Evolutionary conservation across 2,329 filamentous ascomycete species (phyloP).

Genomic region (Didymellaceae sp.): DNA sequence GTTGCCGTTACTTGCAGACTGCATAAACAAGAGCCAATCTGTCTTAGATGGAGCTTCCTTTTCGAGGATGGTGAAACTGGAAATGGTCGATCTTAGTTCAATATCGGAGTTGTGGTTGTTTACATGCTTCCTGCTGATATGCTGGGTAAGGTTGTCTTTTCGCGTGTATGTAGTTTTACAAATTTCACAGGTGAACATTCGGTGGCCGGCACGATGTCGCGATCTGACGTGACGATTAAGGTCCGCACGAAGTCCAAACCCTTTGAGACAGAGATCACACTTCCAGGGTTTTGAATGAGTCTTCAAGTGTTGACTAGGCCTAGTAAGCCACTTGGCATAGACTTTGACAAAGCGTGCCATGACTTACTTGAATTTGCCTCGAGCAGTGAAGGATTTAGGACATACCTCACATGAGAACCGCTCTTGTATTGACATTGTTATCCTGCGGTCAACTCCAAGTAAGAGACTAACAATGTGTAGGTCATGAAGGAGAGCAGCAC

Average conservation of each 20-base stretch:
- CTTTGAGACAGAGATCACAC: constrained; percentile 3
- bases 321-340: not conserved
- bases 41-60: not conserved
- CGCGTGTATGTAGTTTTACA: not conserved
- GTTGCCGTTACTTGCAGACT: constrained; percentile 13
- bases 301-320: constrained; percentile 12
- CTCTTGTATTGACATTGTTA: not conserved
- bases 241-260: constrained; percentile 14
- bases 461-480: too few species aligned
- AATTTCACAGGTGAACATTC: not conserved
- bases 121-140: not conserved
- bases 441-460: too few species aligned
- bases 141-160: constrained; percentile 19
- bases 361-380: constrained; percentile 8
- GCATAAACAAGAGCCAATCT: not conserved
- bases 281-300: constrained; percentile 12
- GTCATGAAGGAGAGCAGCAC: not conserved
- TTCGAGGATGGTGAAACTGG: not conserved
- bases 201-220: constrained; percentile 14
- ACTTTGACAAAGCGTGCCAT: not conserved
- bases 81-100: too few species aligned
- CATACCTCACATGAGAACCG: not conserved
- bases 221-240: constrained; percentile 10
- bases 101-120: too few species aligned
- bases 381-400: not conserved